Percentiles rank a stretch among this genome's conserved stretches.
phyloP scores from a whole-genome alignment of 73 alveolate species.

The Stentor roeselii region DNA sequence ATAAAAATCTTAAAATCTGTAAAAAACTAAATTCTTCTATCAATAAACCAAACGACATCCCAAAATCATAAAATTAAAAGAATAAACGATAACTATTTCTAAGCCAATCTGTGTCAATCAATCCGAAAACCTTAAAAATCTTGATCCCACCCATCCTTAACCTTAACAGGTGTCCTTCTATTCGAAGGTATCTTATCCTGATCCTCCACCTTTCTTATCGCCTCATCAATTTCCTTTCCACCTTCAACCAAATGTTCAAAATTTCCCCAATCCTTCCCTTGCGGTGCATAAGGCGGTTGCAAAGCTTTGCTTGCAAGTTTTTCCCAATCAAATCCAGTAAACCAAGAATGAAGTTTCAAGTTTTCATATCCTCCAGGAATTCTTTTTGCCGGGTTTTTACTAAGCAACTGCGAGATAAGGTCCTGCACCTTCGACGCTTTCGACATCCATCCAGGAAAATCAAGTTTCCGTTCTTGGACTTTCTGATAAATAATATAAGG shows the following conservation, averaged over 20 bases:
- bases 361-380: conserved; percentile 39
- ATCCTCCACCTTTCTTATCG: not conserved
- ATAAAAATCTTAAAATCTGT: too few species aligned
- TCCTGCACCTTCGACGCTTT: conserved; percentile 5
- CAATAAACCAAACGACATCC: too few species aligned
- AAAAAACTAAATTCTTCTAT: too few species aligned
- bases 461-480: not conserved
- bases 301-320: not conserved
- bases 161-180: not conserved
- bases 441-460: conserved; percentile 18
- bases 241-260: not conserved
- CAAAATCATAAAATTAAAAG: too few species aligned
- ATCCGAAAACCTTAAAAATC: not conserved
- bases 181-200: not conserved
- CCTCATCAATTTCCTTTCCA: not conserved
- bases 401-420: conserved; percentile 20
- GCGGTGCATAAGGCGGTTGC: conserved; percentile 10
- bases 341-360: conserved; percentile 55
- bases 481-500: conserved; percentile 13
- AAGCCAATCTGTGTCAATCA: too few species aligned
- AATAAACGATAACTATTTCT: too few species aligned
- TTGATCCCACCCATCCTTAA: not conserved
- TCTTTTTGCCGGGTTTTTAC: conserved; percentile 33
- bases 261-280: not conserved
- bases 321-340: conserved; percentile 53